Conservation (phyloP, 495 filamentous ascomycete genomes). For the Tetracladium setigerum region DNA sequence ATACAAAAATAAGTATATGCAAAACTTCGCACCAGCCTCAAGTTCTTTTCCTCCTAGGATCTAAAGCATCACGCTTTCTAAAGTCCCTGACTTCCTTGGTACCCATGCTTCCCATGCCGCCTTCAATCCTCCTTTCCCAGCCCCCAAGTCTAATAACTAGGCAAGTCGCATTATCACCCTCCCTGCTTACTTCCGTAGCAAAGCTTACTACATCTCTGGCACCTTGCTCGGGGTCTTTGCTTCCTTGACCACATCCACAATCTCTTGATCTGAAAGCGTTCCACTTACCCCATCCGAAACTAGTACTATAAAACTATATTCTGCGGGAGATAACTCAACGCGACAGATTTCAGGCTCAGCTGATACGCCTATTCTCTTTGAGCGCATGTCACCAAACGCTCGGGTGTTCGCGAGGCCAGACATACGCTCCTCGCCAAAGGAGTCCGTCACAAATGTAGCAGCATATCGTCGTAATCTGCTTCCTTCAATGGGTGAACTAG, state of each 20-base stretch:
- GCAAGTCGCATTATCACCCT: conserved; percentile 94
- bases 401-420: conserved; percentile 89
- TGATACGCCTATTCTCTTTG: conserved; percentile 86
- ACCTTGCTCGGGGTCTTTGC: conserved; percentile 83
- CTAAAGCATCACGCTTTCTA: conserved; percentile 72
- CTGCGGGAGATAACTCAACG: conserved; percentile 65
- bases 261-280: conserved; percentile 79
- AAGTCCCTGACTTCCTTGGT: conserved; percentile 86
- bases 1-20: too few relatives aligned
- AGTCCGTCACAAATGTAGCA: conserved; percentile 82
- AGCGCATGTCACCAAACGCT: conserved; percentile 83
- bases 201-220: conserved; percentile 72
- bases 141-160: conserved; percentile 85
- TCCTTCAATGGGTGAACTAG: conserved; percentile 75
- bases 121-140: conserved; percentile 87
- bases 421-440: conserved; percentile 95
- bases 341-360: conserved; percentile 83
- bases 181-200: conserved; percentile 72
- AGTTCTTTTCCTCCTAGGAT: conserved; percentile 56
- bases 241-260: conserved; percentile 93
- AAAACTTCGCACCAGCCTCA: not conserved
- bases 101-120: conserved; percentile 79
- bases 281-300: conserved; percentile 84
- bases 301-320: conserved; percentile 83
- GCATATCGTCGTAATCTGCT: conserved; percentile 79